Percentiles rank a stretch among this genome's conserved stretches.
Evolutionary conservation across 345 rosid species (phyloP).

Genomic region (Citrus unshiu): DNA sequence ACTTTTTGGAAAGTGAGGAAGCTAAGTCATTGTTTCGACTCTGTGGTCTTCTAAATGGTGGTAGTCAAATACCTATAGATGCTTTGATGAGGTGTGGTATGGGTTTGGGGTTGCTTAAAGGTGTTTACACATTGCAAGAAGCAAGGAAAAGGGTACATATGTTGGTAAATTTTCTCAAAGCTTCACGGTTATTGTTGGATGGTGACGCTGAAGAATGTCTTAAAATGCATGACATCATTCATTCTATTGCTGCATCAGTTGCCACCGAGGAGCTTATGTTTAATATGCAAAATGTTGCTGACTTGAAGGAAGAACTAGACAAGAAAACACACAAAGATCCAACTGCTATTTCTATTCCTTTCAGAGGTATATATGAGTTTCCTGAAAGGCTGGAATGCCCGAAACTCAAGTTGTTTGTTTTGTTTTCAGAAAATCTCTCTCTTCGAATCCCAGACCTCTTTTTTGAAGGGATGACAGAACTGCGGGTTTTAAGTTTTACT

Average conservation of each 20-base stretch:
- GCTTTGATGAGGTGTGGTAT: neutral
- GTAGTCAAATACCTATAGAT: neutral
- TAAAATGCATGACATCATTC: constrained; percentile 28
- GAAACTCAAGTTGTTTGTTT: constrained; percentile 1
- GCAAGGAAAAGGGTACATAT: neutral
- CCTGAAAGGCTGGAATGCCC: constrained; percentile 16
- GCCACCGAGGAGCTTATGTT: constrained; percentile 4
- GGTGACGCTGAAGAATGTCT: neutral
- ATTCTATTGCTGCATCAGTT: constrained; percentile 7
- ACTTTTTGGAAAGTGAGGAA: neutral
- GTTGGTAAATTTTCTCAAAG: constrained; percentile 12
- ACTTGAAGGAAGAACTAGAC: neutral
- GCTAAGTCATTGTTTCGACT: neutral
- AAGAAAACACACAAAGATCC: neutral
- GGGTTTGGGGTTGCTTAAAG: constrained; percentile 18
- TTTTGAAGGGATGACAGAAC: constrained; percentile 13
- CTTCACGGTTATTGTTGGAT: constrained; percentile 17
- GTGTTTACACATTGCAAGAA: neutral
- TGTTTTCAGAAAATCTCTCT: neutral
- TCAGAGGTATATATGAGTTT: neutral
- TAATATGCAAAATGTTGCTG: neutral
- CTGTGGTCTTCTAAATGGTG: neutral
- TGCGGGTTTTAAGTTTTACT: constrained; percentile 21
- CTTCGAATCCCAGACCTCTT: constrained; percentile 1
- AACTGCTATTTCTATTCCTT: neutral